phyloP scores from a whole-genome alignment of 139 green algal species.

The Edaphochlamys debaryana region DNA sequence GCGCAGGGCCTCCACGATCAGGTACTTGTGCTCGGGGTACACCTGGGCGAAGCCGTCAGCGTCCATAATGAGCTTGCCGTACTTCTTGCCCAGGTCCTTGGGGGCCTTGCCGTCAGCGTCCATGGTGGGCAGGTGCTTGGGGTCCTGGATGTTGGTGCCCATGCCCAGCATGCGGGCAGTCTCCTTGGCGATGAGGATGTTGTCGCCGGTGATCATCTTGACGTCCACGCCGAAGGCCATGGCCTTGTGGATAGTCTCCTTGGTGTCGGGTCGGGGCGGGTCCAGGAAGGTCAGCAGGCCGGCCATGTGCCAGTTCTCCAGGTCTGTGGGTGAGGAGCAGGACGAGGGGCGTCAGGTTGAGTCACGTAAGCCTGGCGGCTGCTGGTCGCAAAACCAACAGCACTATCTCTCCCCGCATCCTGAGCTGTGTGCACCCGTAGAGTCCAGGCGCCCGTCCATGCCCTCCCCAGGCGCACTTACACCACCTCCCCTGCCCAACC shows the following conservation, averaged over 20 bases:
- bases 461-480: too few relatives aligned
- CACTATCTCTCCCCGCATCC: too few relatives aligned
- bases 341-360: too few relatives aligned
- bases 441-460: too few relatives aligned
- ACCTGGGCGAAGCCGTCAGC: constrained; percentile 86
- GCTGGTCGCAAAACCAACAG: too few relatives aligned
- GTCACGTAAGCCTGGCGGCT: too few relatives aligned
- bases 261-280: constrained; percentile 87
- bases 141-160: constrained; percentile 82
- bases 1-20: constrained; percentile 80
- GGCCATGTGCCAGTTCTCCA: constrained; percentile 68
- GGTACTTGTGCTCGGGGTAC: constrained; percentile 84
- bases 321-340: neutral
- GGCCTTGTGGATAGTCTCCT: constrained; percentile 78
- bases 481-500: too few relatives aligned
- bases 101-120: constrained; percentile 77
- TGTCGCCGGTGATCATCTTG: constrained; percentile 93
- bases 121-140: constrained; percentile 57
- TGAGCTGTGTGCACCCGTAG: too few relatives aligned
- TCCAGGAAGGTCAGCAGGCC: constrained; percentile 92
- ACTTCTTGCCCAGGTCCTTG: constrained; percentile 76
- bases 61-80: constrained; percentile 78
- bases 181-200: constrained; percentile 89
- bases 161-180: constrained; percentile 82
- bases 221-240: constrained; percentile 85